Percentiles rank a stretch among this genome's conserved stretches.
Evolutionary conservation across 352 stramenopile genomes (phyloP).

Genomic region (Globisporangium abappressorium): DNA sequence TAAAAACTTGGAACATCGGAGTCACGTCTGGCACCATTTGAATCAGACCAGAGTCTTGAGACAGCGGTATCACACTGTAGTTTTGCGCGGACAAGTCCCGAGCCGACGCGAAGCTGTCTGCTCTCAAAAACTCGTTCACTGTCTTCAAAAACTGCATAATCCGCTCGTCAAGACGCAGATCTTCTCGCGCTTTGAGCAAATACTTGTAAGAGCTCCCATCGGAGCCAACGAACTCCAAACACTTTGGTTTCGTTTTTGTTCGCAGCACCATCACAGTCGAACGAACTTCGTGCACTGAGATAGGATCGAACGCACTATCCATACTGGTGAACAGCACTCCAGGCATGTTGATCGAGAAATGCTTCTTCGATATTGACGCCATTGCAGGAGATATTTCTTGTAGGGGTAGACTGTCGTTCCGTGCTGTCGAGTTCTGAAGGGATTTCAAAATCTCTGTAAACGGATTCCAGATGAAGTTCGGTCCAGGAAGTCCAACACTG

Average conservation of each 20-base stretch:
- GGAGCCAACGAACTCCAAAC: constrained; percentile 70
- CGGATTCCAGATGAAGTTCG: constrained; percentile 50
- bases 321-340: constrained; percentile 24
- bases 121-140: constrained; percentile 67
- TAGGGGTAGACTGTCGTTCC: constrained; percentile 53
- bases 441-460: constrained; percentile 77
- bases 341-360: constrained; percentile 54
- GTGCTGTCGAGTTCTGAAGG: constrained; percentile 34
- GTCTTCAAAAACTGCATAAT: constrained; percentile 88
- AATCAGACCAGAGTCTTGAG: constrained; percentile 77
- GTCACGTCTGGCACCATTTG: constrained; percentile 84
- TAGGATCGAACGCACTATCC: constrained; percentile 16
- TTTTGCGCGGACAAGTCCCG: constrained; percentile 52
- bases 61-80: constrained; percentile 82
- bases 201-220: constrained; percentile 76
- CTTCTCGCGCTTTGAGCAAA: constrained; percentile 84
- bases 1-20: constrained; percentile 82
- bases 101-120: constrained; percentile 35
- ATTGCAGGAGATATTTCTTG: constrained; percentile 75
- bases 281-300: constrained; percentile 38
- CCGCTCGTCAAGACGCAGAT: constrained; percentile 86
- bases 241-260: constrained; percentile 88
- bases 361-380: constrained; percentile 35
- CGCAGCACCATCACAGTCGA: constrained; percentile 51
- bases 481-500: constrained; percentile 13